phyloP scores from a whole-genome alignment of 1,139 yeast genomes.

The Sugiyamaella neomexicana region DNA sequence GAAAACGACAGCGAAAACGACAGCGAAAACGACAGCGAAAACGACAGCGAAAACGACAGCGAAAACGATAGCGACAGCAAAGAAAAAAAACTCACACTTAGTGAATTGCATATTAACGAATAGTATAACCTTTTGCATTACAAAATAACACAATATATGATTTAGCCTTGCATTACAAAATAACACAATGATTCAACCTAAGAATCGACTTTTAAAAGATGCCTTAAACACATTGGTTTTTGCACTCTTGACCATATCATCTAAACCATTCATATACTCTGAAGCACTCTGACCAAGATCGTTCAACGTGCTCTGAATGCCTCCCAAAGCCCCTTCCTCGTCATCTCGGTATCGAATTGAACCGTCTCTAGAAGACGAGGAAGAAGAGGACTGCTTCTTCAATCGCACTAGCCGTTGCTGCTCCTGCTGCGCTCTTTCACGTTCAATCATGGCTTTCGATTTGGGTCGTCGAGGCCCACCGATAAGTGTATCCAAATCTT shows the following conservation, averaged over 20 bases:
- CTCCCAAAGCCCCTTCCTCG: constrained; percentile 31
- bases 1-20: no score
- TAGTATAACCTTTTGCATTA: background rate
- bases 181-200: constrained; percentile 23
- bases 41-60: constrained; percentile 12
- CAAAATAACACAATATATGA: background rate
- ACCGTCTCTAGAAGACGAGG: constrained; percentile 8
- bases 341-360: background rate
- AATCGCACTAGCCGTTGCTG: constrained; percentile 27
- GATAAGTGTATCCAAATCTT: constrained; percentile 50
- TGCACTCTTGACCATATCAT: constrained; percentile 34
- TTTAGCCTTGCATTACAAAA: background rate
- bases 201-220: constrained; percentile 36
- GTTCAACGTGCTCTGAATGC: constrained; percentile 36
- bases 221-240: constrained; percentile 35
- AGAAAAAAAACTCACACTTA: background rate
- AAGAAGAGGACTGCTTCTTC: constrained; percentile 12
- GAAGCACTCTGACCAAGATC: constrained; percentile 38
- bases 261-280: constrained; percentile 36
- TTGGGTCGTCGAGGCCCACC: constrained; percentile 45
- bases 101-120: constrained; percentile 2
- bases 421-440: constrained; percentile 30
- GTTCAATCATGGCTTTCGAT: constrained; percentile 36
- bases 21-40: constrained; percentile 20
- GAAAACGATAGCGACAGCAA: constrained; percentile 1